Evolutionary conservation across 352 stramenopile genomes (phyloP).

Genomic region (Phytopythium sindhum): DNA sequence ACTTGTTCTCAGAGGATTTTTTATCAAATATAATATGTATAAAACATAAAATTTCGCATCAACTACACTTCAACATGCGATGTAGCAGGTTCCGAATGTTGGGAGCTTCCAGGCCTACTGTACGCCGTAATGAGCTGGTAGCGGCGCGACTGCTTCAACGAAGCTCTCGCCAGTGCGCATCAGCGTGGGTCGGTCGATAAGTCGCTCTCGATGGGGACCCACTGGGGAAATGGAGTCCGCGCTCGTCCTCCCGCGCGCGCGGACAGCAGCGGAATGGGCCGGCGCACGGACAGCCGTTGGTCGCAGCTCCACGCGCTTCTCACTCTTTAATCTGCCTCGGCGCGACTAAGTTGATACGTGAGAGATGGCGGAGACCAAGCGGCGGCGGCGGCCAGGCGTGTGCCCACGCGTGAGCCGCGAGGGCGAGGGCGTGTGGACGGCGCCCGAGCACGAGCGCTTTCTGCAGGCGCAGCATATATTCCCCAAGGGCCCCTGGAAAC

Average conservation of each 20-base stretch:
- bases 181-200: not conserved
- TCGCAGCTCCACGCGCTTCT: not conserved
- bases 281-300: too few relatives aligned
- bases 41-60: not conserved
- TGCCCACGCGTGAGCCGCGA: constrained; percentile 3
- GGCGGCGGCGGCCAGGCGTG: constrained; percentile 1
- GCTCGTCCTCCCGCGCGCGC: not conserved
- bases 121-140: not conserved
- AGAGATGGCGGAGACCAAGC: too few relatives aligned
- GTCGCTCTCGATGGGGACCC: too few relatives aligned
- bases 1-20: not conserved
- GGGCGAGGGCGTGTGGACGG: constrained; percentile 8
- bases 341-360: not conserved
- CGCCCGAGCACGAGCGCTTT: constrained; percentile 9
- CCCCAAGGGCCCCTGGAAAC: constrained; percentile 8
- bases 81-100: not conserved
- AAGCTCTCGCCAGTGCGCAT: not conserved
- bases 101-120: not conserved
- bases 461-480: constrained; percentile 5
- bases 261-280: not conserved
- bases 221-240: not conserved
- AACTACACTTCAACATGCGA: not conserved
- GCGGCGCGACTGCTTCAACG: not conserved
- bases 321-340: not conserved
- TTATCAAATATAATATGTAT: not conserved